Evolutionary conservation across 116 monocot species (phyloP).

Genomic region (Thalassia testudinum): DNA sequence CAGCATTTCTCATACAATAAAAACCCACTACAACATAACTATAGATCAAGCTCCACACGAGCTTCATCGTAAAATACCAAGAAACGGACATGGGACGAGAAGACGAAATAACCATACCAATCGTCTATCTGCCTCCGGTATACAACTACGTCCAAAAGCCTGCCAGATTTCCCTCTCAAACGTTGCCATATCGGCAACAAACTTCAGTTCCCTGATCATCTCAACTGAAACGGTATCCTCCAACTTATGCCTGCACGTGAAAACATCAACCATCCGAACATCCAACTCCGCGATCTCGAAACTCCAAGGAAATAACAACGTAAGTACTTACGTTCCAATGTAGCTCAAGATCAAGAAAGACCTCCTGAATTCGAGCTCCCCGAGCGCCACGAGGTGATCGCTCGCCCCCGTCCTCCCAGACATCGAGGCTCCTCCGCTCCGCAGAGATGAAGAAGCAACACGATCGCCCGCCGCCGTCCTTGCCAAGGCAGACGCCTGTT

Average conservation of each 20-base stretch:
- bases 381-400: constrained; percentile 23
- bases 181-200: constrained; percentile 12
- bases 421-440: too few relatives aligned
- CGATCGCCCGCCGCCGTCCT: background rate
- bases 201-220: constrained; percentile 11
- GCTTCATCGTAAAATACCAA: too few relatives aligned
- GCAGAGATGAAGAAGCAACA: background rate
- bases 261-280: background rate
- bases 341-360: constrained; percentile 44
- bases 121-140: constrained; percentile 20
- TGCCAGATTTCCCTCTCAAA: constrained; percentile 40
- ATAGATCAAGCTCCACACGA: too few relatives aligned
- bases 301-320: background rate
- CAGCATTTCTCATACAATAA: too few relatives aligned
- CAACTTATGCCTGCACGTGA: constrained; percentile 19
- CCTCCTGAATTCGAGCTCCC: constrained; percentile 29
- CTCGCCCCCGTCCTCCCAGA: background rate
- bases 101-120: constrained; percentile 5
- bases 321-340: constrained; percentile 25
- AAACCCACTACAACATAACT: too few relatives aligned
- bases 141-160: constrained; percentile 9
- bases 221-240: constrained; percentile 22
- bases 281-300: background rate
- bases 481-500: background rate
- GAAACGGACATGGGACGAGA: too few relatives aligned